phyloP scores from a whole-genome alignment of 2,329 filamentous ascomycete genomes.

The Epichloe sibirici region DNA sequence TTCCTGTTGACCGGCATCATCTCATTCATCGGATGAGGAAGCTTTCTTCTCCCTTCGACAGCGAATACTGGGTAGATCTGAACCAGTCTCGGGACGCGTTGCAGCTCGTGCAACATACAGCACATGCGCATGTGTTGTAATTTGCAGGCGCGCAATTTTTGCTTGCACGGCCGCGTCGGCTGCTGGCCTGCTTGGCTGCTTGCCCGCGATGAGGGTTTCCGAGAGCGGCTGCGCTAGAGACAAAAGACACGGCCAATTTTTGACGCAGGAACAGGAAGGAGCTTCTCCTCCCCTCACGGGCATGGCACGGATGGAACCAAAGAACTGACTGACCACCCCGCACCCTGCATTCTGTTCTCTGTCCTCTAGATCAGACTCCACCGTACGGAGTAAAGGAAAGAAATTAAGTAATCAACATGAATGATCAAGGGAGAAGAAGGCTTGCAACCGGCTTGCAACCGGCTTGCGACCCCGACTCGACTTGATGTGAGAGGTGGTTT shows the following conservation, averaged over 20 bases:
- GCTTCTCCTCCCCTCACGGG: neutral
- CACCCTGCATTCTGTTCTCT: no score
- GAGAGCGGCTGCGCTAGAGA: slow-evolving; percentile 1
- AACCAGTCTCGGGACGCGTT: slow-evolving; percentile 1
- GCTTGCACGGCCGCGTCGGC: no score
- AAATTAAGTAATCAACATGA: no score
- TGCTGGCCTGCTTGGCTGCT: no score
- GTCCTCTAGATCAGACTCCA: no score
- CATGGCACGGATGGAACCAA: no score
- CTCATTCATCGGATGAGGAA: neutral
- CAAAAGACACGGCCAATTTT: neutral
- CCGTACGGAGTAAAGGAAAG: no score
- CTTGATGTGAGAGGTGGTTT: neutral
- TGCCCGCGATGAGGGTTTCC: neutral
- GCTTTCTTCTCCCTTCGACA: neutral
- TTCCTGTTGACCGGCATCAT: neutral
- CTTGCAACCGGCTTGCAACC: no score
- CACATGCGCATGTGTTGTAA: no score
- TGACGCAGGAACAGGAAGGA: neutral
- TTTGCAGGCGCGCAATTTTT: no score
- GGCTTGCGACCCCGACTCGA: neutral
- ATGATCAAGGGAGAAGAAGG: slow-evolving; percentile 1
- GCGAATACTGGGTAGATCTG: slow-evolving; percentile 1
- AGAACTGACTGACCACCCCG: no score
- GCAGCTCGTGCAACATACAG: no score